Evolutionary conservation across 306 rosid genomes (phyloP).

Genomic region (Cicer bijugum): DNA sequence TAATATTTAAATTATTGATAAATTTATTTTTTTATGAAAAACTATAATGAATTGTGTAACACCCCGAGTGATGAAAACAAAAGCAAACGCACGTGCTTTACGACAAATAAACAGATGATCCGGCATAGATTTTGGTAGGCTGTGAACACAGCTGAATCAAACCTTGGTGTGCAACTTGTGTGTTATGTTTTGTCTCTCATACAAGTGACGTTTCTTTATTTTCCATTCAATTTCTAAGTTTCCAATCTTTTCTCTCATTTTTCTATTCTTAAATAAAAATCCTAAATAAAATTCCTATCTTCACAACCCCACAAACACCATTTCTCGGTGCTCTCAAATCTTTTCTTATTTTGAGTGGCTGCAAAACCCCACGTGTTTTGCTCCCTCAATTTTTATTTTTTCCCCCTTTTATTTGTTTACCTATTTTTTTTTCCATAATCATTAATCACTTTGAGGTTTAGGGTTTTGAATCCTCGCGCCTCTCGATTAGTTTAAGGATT

Average conservation of each 20-base stretch:
- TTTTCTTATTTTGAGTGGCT: constrained; percentile 35
- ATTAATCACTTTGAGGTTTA: constrained; percentile 47
- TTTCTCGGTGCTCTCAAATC: not conserved
- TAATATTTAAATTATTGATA: no score
- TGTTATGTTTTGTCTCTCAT: not conserved
- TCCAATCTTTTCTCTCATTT: constrained; percentile 20
- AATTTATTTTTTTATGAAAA: no score
- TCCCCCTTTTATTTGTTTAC: not conserved
- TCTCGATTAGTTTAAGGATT: constrained; percentile 27
- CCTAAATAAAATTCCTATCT: not conserved
- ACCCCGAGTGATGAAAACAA: not conserved
- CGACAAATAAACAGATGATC: not conserved
- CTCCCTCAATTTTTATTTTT: constrained; percentile 34
- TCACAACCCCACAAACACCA: constrained; percentile 24
- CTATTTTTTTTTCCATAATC: constrained; percentile 25
- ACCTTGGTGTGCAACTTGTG: not conserved
- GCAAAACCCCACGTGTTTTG: constrained; percentile 41
- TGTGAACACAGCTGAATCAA: constrained; percentile 23
- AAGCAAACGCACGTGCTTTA: not conserved
- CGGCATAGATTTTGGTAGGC: constrained; percentile 7
- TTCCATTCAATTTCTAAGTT: constrained; percentile 32
- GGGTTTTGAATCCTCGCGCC: constrained; percentile 51
- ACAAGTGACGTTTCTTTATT: not conserved
- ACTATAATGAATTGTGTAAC: no score
- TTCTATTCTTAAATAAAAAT: constrained; percentile 10